Evolutionary conservation across 2,329 filamentous ascomycete genomes (phyloP), one percentile per base, ranked within the genome.

Genomic region (Chaetomium sp.): DNA sequence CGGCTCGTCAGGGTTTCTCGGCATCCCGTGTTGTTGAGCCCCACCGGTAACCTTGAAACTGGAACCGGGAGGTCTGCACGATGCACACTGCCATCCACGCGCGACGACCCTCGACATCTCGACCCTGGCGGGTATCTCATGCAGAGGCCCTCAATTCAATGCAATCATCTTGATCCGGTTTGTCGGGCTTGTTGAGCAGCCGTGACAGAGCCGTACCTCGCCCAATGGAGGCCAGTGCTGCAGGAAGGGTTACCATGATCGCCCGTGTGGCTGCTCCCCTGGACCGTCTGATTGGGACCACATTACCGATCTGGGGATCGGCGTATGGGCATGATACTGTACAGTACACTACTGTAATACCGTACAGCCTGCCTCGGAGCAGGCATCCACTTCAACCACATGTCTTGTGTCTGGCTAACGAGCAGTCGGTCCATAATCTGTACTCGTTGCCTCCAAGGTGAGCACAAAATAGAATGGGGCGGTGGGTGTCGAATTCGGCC

Each of bases 181-280:
- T 35, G 10, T 49, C 16, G 9, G 16, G 19, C 27, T 27, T 33
- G 29, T 54, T 53, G 62, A 57, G 31, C n/a, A 25, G 25, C 31
- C 31, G 33, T 35, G 29, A 58, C 25, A 13, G 16, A 2, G 7
- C 58, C 67, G 69, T 71, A 69, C 49, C 60, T 68, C 66, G 56
- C 60, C 69, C 68, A 71, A 71, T 71, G 45, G 54, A 63, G 63
- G 68, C 65, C 60, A 67, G 49, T 67, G 61, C 62, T 60, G 64
- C 56, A 64, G 58, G 47, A 63, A 27, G 50, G 64, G 57, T 57
- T 68, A 62, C 60, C 63, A 65, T 69, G 69, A 70, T 72, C 67
- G 68, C 61, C 69, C 57, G 67, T 68, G 66, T 68, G 66, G 68
- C 67, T 69, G 53, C 66, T 69, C 65, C 66, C 70, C 70, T 59